Evolutionary conservation across 306 rosid species (phyloP), one percentile per base, ranked within the genome.

Genomic region (Lathyrus oleraceus): DNA sequence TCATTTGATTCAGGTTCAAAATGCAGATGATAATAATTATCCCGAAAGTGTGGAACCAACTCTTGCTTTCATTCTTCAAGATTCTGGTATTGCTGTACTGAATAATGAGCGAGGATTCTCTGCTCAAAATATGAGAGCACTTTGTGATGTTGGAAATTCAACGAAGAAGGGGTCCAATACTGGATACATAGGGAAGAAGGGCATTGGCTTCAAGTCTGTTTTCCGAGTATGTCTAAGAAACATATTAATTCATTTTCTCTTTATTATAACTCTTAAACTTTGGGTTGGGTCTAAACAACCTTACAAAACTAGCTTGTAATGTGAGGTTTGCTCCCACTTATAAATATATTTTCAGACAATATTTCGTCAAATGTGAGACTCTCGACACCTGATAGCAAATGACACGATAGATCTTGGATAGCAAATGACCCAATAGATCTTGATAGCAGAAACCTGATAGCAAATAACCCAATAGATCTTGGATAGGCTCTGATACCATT

Each of bases 171-270:
- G 97, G 71, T 87, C 90, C 61, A 84, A 49, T 81, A 85, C 89
- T 76, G 98, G 98, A 69, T 93, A 93, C 78, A 93, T 93, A 59
- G 98, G 98, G 70, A 77, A 88, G 87, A 93, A 93, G 79, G 98
- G 98, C 85, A 93, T 93, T 54, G 98, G 98, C 75, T 93, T 93
- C 80, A 93, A 93, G 80, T 93, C 98, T 63, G 98, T 93, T 64
- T 93, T 93, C 65, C 90, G 98, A 79, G 98, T 90, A 90, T 36
- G 94, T 81, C 19, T 6, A 39, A n/a, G 25, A 52, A 39, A 38
- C 35, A 17, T 25, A 60, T 16, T 36, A 72, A 47, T 62, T 52
- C 40, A 75, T 27, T 27, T 78, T 48, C 36, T 58, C 47, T 65
- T 44, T 5, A 48, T 56, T 43, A 57, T 68, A 43, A 6, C 51